Percentiles rank a stretch among this genome's conserved stretches.
Evolutionary conservation across 345 rosid species (phyloP).

Genomic region (Citrus sp.): DNA sequence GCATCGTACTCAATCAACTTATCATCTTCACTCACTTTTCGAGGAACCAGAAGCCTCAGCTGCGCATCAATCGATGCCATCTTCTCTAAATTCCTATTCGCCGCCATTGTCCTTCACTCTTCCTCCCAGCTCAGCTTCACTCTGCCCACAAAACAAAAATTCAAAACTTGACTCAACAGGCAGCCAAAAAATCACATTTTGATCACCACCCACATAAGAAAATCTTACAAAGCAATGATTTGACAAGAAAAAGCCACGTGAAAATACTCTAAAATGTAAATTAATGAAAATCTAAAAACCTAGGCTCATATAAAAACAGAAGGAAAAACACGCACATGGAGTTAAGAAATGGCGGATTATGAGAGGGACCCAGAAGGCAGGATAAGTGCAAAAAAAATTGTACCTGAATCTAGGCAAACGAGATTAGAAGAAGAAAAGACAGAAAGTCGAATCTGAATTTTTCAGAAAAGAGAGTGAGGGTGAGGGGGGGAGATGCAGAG

Average conservation of each 20-base stretch:
- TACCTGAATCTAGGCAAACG: slow-evolving; percentile 19
- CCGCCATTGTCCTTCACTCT: slow-evolving; percentile 36
- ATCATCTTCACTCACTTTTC: slow-evolving; percentile 91
- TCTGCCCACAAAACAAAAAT: neutral
- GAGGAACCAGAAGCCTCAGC: slow-evolving; percentile 76
- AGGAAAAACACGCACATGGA: neutral
- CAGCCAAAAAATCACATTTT: neutral
- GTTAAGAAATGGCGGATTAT: neutral
- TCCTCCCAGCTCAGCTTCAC: neutral
- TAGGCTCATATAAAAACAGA: neutral
- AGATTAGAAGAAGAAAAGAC: slow-evolving; percentile 12
- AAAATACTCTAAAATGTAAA: neutral
- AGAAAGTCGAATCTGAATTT: neutral
- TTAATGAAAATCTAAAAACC: neutral
- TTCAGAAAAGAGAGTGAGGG: neutral
- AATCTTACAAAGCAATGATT: neutral
- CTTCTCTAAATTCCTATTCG: slow-evolving; percentile 70
- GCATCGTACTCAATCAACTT: slow-evolving; percentile 96
- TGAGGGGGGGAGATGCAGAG: neutral
- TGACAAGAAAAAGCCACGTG: neutral
- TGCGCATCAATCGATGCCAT: slow-evolving; percentile 95
- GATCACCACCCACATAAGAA: neutral
- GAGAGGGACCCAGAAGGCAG: slow-evolving; percentile 11
- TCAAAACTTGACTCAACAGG: neutral
- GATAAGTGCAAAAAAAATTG: neutral